Evolutionary conservation across 352 stramenopile genomes (phyloP), one percentile per base, ranked within the genome.

Genomic region (Phytophthora syringae): DNA sequence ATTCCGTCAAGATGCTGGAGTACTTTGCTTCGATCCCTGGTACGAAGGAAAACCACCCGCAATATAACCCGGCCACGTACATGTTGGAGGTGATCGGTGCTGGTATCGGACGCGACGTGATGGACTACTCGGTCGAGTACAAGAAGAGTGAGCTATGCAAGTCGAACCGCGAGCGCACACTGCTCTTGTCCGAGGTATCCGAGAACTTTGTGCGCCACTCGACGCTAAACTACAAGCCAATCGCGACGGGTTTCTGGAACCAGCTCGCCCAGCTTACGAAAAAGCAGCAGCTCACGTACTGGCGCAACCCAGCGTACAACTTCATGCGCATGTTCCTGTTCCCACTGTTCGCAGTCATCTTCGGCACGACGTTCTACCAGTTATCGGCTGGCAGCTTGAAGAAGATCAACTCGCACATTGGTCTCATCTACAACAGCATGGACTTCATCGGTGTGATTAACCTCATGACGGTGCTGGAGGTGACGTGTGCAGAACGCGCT

Each of bases 11-110:
- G 40, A 74, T 87, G 51, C 34, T 89, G 3, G 77, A 88, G 15
- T 97, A 96, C 64, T 85, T 97, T 32, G 72, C 93, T 27, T 61
- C 48, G 7, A 77, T 91, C 28, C 93, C 87, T 37, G 67, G 67
- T 22, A 79, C 78, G 18, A 78, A 73, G 18, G 54, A 82, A 36
- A 92, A 96, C 47, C 64, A 59, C 2, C 61, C 78, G 12, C 72
- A 84, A 52, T 85, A 92, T 59, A 98, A 98, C 71, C 90, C 93
- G n/a, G 91, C 89, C 9, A 94, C 75, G 27, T 96, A 82, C 74
- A 95, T 97, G 83, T 74, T 97, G 6, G 86, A 94, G 24, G 73
- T 87, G 0, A 92, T 92, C 40, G 83, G 81, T 18, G 81, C 84
- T n/a, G 84, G 76, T 48, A 77, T 83, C 49, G 72, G 61, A 24